phyloP scores from a whole-genome alignment of 2,329 filamentous ascomycete genomes.

The Fusarium hainanense region DNA sequence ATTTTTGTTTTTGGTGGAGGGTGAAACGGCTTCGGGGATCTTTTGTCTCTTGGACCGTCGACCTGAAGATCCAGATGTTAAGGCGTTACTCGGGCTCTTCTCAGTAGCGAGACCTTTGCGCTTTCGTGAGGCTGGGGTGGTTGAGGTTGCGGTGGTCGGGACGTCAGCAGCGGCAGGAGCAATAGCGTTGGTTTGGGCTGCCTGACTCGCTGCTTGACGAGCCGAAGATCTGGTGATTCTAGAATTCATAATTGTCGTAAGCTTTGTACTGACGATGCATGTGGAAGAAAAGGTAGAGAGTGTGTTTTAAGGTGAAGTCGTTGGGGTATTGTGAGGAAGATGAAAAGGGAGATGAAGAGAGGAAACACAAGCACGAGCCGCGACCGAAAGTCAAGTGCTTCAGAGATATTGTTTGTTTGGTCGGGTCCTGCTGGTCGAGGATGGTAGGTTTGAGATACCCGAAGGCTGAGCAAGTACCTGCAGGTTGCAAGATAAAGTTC shows the following conservation, averaged over 20 bases:
- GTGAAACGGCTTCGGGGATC: slow-evolving; percentile 62
- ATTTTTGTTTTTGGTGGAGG: slow-evolving; percentile 43
- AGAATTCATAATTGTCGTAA: slow-evolving; percentile 83
- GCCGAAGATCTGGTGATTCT: slow-evolving; percentile 96
- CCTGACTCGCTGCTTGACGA: slow-evolving; percentile 81
- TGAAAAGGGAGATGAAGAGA: slow-evolving; percentile 25
- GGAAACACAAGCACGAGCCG: slow-evolving; percentile 31
- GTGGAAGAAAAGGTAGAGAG: slow-evolving; percentile 34
- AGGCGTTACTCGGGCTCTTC: slow-evolving; percentile 54
- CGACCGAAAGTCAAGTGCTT: slow-evolving; percentile 30
- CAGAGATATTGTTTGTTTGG: slow-evolving; percentile 24
- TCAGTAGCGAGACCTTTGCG: slow-evolving; percentile 75
- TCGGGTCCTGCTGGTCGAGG: slow-evolving; percentile 5
- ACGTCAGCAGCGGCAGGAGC: slow-evolving; percentile 53
- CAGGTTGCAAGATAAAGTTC: slow-evolving; percentile 2
- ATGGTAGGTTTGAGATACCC: slow-evolving; percentile 10
- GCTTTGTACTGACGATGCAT: slow-evolving; percentile 45
- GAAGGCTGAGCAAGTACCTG: neutral
- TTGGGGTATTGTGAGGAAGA: slow-evolving; percentile 30
- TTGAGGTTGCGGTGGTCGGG: slow-evolving; percentile 55
- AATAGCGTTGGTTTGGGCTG: slow-evolving; percentile 59
- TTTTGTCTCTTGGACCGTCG: slow-evolving; percentile 79
- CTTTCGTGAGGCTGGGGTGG: slow-evolving; percentile 71
- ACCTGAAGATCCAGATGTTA: slow-evolving; percentile 53
- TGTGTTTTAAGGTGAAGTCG: slow-evolving; percentile 29